Conservation (phyloP, 352 stramenopile species). For the Pythium phragmitis region DNA sequence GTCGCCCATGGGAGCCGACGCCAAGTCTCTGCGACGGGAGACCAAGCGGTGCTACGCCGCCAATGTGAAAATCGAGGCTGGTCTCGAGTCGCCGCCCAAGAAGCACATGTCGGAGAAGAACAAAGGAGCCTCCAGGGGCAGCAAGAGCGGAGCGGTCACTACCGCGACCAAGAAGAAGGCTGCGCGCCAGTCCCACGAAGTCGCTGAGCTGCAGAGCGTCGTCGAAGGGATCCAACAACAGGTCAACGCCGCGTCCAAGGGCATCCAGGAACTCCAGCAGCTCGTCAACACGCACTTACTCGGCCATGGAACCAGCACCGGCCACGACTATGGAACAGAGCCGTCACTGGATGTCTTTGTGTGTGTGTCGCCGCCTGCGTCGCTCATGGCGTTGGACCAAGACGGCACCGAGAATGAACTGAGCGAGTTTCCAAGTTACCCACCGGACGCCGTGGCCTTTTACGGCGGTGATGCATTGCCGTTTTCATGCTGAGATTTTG, state of each 20-base stretch:
- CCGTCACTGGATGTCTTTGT: neutral
- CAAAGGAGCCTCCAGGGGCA: neutral
- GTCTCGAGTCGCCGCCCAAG: constrained; percentile 17
- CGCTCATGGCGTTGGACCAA: constrained; percentile 15
- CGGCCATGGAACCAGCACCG: neutral
- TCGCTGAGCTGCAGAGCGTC: constrained; percentile 23
- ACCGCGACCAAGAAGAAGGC: constrained; percentile 17
- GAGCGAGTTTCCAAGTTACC: constrained; percentile 7
- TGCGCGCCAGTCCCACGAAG: constrained; percentile 16
- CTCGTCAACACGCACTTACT: constrained; percentile 27
- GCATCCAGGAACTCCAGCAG: constrained; percentile 31
- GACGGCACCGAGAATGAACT: constrained; percentile 14
- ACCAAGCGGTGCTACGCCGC: constrained; percentile 16
- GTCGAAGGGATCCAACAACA: constrained; percentile 32
- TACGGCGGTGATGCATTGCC: constrained; percentile 18
- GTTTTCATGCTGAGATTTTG: constrained; percentile 15
- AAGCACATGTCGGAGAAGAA: constrained; percentile 14
- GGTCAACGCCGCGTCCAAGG: constrained; percentile 27
- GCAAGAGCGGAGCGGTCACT: neutral
- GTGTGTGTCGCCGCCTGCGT: constrained; percentile 23
- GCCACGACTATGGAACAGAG: neutral
- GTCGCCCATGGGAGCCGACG: constrained; percentile 25
- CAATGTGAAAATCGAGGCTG: constrained; percentile 8
- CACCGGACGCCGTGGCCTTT: constrained; percentile 7
- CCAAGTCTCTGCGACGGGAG: constrained; percentile 25